Conservation (phyloP, 805 yeast species). For the Metschnikowia orientalis region DNA sequence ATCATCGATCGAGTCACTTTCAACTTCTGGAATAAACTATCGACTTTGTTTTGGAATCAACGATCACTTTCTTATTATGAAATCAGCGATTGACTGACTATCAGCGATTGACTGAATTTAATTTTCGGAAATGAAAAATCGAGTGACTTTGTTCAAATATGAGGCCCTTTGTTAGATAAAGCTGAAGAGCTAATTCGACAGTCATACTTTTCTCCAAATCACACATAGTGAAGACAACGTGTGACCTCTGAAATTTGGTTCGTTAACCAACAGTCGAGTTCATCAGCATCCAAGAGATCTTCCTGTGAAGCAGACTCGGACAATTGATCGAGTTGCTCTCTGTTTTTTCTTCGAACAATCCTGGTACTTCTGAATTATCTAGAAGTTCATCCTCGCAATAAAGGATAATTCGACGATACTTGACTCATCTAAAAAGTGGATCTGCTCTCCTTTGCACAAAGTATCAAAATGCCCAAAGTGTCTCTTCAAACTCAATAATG, state of each 20-base stretch:
- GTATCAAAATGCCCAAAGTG: conserved; percentile 49
- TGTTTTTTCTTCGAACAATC: conserved; percentile 76
- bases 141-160: conserved; percentile 91
- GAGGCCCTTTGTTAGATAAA: conserved; percentile 79
- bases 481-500: conserved; percentile 61
- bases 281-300: conserved; percentile 58
- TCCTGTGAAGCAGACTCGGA: conserved; percentile 60
- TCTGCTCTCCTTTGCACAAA: conserved; percentile 51
- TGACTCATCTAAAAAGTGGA: conserved; percentile 79
- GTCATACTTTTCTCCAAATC: conserved; percentile 23
- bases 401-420: conserved; percentile 72
- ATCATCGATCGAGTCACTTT: no score
- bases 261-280: conserved; percentile 71
- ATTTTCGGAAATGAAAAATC: conserved; percentile 43
- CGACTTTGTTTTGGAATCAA: no score
- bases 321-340: conserved; percentile 43
- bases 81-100: no score
- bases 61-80: no score
- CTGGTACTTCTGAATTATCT: conserved; percentile 92
- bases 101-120: conserved; percentile 44
- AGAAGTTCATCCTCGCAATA: conserved; percentile 88
- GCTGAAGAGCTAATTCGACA: conserved; percentile 70
- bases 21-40: no score
- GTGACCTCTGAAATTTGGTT: conserved; percentile 61
- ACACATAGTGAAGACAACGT: conserved; percentile 78